Percentiles rank a stretch among this genome's conserved stretches.
These are phyloP conservation scores for Lecanosticta acicola DNA, from an alignment of 2,329 filamentous ascomycete genomes.

Conservation along the genomic window DNA sequence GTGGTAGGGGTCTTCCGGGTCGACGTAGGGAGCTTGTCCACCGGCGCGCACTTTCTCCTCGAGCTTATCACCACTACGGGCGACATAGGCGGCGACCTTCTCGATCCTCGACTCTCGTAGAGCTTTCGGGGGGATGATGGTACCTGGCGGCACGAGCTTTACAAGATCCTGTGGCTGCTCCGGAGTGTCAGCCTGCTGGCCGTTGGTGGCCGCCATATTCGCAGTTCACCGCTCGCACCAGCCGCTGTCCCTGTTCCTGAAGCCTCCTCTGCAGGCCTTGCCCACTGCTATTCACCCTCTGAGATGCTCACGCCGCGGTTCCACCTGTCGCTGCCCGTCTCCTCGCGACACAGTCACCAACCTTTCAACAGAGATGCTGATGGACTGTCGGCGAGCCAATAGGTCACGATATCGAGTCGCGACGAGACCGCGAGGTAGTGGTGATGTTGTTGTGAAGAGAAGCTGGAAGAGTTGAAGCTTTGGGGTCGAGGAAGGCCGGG, in stretches of 20 bases:
- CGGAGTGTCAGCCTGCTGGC: constrained; percentile 18
- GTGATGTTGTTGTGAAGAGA: constrained; percentile 1
- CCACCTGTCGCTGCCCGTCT: no score
- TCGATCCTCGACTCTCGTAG: constrained; percentile 74
- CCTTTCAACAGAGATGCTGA: no score
- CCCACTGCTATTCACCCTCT: no score
- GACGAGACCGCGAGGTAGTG: neutral
- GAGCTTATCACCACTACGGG: constrained; percentile 60
- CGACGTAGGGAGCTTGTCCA: constrained; percentile 81
- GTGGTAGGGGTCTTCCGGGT: constrained; percentile 73
- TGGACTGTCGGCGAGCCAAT: no score
- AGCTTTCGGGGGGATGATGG: constrained; percentile 79
- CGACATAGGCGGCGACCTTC: constrained; percentile 90
- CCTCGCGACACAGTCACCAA: no score
- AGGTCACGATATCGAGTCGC: no score
- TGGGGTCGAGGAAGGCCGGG: no score
- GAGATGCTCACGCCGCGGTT: no score
- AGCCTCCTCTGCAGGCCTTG: no score
- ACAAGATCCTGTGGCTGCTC: constrained; percentile 47
- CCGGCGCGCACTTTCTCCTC: constrained; percentile 83
- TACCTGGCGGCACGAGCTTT: constrained; percentile 71
- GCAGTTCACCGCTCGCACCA: no score
- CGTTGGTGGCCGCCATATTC: constrained; percentile 29
- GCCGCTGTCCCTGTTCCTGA: no score
- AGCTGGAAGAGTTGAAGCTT: neutral